These are phyloP conservation scores for Pichia paraexigua DNA, from an alignment of 805 yeast genomes.

Conservation along the genomic window DNA sequence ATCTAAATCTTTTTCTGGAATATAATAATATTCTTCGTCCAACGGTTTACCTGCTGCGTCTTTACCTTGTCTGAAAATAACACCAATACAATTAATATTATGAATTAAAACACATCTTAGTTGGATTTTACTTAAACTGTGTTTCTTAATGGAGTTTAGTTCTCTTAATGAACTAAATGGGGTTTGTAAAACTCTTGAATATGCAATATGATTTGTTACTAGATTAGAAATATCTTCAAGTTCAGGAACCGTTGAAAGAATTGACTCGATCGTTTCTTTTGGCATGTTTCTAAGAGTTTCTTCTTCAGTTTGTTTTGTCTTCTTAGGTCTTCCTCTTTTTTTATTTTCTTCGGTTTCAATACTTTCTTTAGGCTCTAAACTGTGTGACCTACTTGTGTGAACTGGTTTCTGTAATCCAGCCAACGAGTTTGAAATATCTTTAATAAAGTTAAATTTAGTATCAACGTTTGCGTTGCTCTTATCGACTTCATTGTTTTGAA, in stretches of 20 bases:
- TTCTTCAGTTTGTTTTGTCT: slow-evolving; percentile 7
- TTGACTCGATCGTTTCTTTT: slow-evolving; percentile 21
- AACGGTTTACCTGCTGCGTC: slow-evolving; percentile 95
- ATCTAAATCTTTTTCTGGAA: slow-evolving; percentile 75
- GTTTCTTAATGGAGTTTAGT: slow-evolving; percentile 50
- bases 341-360: slow-evolving; percentile 1
- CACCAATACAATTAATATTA: slow-evolving; percentile 64
- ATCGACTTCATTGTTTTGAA: background rate
- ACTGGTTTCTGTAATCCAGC: no score
- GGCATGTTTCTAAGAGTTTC: slow-evolving; percentile 13
- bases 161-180: slow-evolving; percentile 63
- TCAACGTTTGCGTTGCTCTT: background rate
- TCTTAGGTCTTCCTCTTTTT: slow-evolving; percentile 10
- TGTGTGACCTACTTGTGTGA: background rate
- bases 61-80: slow-evolving; percentile 79
- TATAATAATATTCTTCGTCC: slow-evolving; percentile 90
- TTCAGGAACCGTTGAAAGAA: slow-evolving; percentile 31
- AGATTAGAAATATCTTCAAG: slow-evolving; percentile 52
- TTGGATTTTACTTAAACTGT: slow-evolving; percentile 37
- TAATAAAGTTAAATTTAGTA: background rate
- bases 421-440: background rate
- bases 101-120: slow-evolving; percentile 37
- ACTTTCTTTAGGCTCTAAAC: background rate
- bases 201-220: slow-evolving; percentile 79
- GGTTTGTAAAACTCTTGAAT: slow-evolving; percentile 78